These are phyloP conservation scores for Cryptococcus sp. DNA, from an alignment of 1,284 basidiomycete genomes.

Conservation along the genomic window DNA sequence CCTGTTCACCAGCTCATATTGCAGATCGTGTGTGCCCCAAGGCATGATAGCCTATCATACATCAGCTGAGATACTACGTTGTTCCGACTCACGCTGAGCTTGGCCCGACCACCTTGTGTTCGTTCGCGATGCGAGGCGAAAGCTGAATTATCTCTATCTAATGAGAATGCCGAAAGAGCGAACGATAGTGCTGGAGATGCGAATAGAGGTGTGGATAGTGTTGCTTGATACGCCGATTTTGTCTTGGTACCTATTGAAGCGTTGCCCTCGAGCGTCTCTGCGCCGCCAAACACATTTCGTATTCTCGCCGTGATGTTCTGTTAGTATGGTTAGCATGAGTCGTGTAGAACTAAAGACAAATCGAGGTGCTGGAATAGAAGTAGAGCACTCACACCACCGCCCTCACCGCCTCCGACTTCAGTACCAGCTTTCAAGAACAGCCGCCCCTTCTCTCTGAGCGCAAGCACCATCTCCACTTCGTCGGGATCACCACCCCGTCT, in stretches of 20 bases:
- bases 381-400: conserved; percentile 68
- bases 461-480: conserved; percentile 84
- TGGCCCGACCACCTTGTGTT: conserved; percentile 51
- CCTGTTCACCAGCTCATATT: conserved; percentile 77
- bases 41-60: conserved; percentile 45
- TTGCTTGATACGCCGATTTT: conserved; percentile 69
- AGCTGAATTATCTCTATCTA: conserved; percentile 56
- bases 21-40: conserved; percentile 69
- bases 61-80: conserved; percentile 34
- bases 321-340: neutral
- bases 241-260: conserved; percentile 86
- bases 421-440: conserved; percentile 84
- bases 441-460: conserved; percentile 72
- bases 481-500: conserved; percentile 63
- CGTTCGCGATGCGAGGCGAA: conserved; percentile 55
- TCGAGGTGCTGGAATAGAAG: neutral
- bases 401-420: conserved; percentile 92
- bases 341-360: neutral
- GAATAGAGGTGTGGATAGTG: conserved; percentile 47
- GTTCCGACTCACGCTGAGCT: conserved; percentile 43
- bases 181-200: conserved; percentile 50
- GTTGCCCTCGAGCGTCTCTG: conserved; percentile 82
- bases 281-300: conserved; percentile 88
- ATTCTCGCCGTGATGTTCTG: conserved; percentile 76
- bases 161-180: conserved; percentile 48